Base-by-base conservation (phyloP, 805 yeast species). In the Wickerhamiella occidentalis region DNA sequence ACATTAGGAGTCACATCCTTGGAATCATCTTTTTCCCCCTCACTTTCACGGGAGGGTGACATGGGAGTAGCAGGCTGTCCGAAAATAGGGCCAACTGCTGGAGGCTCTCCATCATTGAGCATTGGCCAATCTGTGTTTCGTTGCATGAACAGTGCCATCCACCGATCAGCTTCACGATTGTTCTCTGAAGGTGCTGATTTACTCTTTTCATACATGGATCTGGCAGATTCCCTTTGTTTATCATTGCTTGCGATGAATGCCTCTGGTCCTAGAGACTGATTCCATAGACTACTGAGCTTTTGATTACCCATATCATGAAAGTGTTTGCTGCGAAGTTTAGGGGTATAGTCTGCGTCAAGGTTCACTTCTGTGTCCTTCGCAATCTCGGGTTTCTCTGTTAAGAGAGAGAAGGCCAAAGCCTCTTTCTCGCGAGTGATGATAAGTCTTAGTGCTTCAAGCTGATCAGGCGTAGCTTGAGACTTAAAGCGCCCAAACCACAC, bases 261-360 rank as follows among this genome's bases (percentile, higher is more conserved):
- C 21, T 45, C 35, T 2, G 29, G 18, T 25, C 47, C 47, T 3
- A 45, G 41, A 4, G 30, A 13, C 40, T 35, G 41, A 7, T 17
- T 25, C 41, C 40, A 35, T 6, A 45, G 25, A 7, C 22, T 6
- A 2, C 40, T n/a, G n/a, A 45, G 35, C 12, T 36, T 22, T 23
- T 18, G 29, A 29, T 45, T 45, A 1, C 47, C 47, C 33, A 35
- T 45, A 2, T 35, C n/a, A 12, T 45, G 33, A 15, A 35, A 35
- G 15, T 45, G 47, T 7, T 23, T 15, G 17, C 23, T 23, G 25
- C 47, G 47, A 9, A 33, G 19, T 8, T 19, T 45, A 6, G 40
- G 33, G 3, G n/a, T 8, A 17, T n/a, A 35, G 15, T 17, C 25
- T 7, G 30, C 21, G 7, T 35, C 35, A 13, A 45, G 29, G 13